Evolutionary conservation across 768 basidiomycete genomes (phyloP), one percentile per base, ranked within the genome.

Genomic region (Kwoniella mangroviensis): DNA sequence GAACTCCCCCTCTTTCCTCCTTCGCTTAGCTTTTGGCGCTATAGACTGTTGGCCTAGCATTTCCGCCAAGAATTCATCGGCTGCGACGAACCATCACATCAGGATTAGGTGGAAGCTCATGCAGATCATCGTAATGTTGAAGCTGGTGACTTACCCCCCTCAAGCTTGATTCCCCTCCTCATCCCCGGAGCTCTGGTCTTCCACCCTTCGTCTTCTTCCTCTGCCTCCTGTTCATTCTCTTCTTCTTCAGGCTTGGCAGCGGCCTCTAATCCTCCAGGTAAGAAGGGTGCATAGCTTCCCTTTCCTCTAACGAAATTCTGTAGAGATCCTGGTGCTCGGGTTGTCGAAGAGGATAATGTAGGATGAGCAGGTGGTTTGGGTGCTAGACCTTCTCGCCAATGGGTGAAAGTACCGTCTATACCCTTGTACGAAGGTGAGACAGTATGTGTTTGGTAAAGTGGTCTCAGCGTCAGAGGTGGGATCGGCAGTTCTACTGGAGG

Each of bases 281-380:
- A 88, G 83, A 98, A 98, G 1, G 97, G 97, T 10, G 95, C 88
- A 83, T 95, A 89, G 54, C 91, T 91, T 22, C 94, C 91, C 83
- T 96, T 97, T 55, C 97, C 97, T 67, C 95, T 86, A 21, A 98
- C 94, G 83, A 98, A 98, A 65, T 88, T 90, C 64, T 88, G 87
- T 67, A 86, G 87, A 0, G 90, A 87, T 15, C 89, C 93, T 9
- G 94, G 95, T 3, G 92, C 91, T 60, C 96, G 83, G 34, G 92
- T 92, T 1, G 92, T 93, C 12, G 94, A 97, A 1, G 90, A 92
- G 4, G 92, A 85, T 19, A 92, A 92, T 17, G 89, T 90, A 19
- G 81, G 78, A 43, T 87, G 81, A n/a, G 86, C 79, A 56, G 86
- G 74, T 13, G 77, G 73, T 52, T 71, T 70, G 28, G 76, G 67